These are phyloP conservation scores for Lasiosphaeriaceae sp. DNA, from an alignment of 495 filamentous ascomycete genomes.

Conservation along the genomic window DNA sequence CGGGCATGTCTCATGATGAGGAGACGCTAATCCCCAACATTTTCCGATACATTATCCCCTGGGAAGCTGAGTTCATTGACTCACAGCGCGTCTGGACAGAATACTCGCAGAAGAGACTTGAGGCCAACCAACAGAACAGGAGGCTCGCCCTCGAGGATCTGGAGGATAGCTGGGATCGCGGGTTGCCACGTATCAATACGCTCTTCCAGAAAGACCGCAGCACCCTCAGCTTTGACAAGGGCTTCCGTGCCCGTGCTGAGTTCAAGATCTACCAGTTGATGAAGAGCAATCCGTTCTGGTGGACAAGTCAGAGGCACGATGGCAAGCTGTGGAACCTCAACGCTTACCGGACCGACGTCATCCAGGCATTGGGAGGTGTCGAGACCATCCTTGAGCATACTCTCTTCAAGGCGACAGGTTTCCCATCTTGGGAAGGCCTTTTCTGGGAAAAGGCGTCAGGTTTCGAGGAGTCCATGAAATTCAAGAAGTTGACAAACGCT, in stretches of 20 bases:
- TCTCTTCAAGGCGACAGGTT: conserved; percentile 96
- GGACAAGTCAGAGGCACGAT: conserved; percentile 97
- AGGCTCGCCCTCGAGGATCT: conserved; percentile 93
- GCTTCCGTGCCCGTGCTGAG: conserved; percentile 91
- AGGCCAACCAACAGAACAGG: conserved; percentile 96
- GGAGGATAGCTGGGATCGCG: conserved; percentile 98
- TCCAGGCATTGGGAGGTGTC: conserved; percentile 98
- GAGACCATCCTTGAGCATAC: conserved; percentile 99
- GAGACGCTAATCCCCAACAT: conserved; percentile 98
- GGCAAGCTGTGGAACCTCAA: conserved; percentile 99
- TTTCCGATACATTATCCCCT: conserved; percentile 99
- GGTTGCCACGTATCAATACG: conserved; percentile 97
- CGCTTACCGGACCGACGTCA: conserved; percentile 96
- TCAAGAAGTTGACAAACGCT: conserved; percentile 99
- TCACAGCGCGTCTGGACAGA: conserved; percentile 99
- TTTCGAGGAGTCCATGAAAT: conserved; percentile 89
- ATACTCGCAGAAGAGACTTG: conserved; percentile 95
- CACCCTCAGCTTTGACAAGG: conserved; percentile 97
- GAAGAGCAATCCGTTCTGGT: conserved; percentile 99
- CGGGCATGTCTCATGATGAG: conserved; percentile 98
- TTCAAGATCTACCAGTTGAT: conserved; percentile 99
- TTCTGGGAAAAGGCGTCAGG: conserved; percentile 90
- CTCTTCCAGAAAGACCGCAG: conserved; percentile 99
- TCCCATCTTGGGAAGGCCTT: conserved; percentile 97
- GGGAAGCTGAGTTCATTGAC: conserved; percentile 99